These are phyloP conservation scores for Neurospora sp. DNA, from an alignment of 495 filamentous ascomycete genomes.

Conservation along the genomic window DNA sequence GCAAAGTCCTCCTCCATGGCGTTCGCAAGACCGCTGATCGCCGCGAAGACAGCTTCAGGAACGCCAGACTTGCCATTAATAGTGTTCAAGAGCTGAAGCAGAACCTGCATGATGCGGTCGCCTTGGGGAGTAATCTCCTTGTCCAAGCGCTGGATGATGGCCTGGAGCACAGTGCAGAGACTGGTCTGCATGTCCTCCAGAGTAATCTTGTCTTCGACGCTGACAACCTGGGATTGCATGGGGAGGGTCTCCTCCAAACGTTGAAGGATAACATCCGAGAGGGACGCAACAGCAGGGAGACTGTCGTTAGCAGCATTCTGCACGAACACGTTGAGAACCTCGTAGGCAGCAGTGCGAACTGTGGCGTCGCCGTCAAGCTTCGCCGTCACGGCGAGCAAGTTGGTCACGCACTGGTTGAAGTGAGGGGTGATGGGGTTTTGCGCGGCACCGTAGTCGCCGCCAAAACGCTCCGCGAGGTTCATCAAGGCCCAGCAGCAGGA, in stretches of 20 bases:
- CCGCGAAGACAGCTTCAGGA: constrained; percentile 84
- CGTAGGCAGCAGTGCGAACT: constrained; percentile 96
- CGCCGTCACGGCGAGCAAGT: constrained; percentile 76
- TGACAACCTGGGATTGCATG: constrained; percentile 90
- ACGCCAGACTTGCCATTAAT: constrained; percentile 82
- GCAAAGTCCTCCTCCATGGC: constrained; percentile 85
- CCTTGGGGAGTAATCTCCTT: constrained; percentile 83
- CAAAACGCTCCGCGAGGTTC: constrained; percentile 94
- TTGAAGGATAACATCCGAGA: constrained; percentile 77
- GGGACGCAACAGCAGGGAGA: constrained; percentile 63
- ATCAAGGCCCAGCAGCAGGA: constrained; percentile 99
- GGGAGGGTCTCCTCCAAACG: constrained; percentile 82
- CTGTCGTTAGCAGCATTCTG: constrained; percentile 81
- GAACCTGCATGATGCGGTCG: constrained; percentile 83
- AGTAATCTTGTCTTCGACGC: constrained; percentile 87
- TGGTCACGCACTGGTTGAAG: constrained; percentile 85
- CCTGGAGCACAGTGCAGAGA: constrained; percentile 77
- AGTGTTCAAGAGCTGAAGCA: constrained; percentile 70
- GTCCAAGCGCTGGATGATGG: constrained; percentile 86
- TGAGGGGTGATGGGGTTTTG: constrained; percentile 81
- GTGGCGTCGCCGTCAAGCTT: constrained; percentile 75
- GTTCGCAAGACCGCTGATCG: constrained; percentile 75
- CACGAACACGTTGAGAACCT: constrained; percentile 90
- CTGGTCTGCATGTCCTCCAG: constrained; percentile 98
- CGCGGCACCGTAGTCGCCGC: constrained; percentile 62